A percentile compares a stretch with the other conserved stretches of the same genome.
Conservation (phyloP, 495 filamentous ascomycete genomes). For the Penicillium tannophilum region DNA sequence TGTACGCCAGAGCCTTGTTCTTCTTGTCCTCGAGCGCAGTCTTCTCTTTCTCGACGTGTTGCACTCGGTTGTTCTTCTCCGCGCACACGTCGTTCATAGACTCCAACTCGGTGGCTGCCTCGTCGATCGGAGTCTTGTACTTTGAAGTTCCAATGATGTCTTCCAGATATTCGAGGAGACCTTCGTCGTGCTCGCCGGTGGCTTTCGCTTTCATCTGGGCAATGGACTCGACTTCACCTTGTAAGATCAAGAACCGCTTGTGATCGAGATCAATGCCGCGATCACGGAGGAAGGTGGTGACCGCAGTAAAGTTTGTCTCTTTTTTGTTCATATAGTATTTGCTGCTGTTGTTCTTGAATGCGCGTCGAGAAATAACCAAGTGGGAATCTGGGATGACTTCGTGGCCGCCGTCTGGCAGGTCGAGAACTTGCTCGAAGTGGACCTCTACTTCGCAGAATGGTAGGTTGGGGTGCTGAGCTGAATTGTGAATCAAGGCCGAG, state of each 20-base stretch:
- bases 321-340: constrained; percentile 94
- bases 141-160: constrained; percentile 98
- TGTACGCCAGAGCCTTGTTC: constrained; percentile 84
- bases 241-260: constrained; percentile 95
- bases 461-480: constrained; percentile 78
- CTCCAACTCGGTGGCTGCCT: constrained; percentile 85
- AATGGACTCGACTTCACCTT: constrained; percentile 97
- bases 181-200: constrained; percentile 90
- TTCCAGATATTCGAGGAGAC: constrained; percentile 93
- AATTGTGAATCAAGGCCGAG: constrained; percentile 96
- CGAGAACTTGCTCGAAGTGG: constrained; percentile 92
- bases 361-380: constrained; percentile 84
- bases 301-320: constrained; percentile 85
- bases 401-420: constrained; percentile 72
- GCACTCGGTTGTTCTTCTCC: constrained; percentile 91
- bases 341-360: constrained; percentile 97
- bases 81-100: constrained; percentile 90
- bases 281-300: constrained; percentile 85
- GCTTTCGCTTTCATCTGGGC: constrained; percentile 99
- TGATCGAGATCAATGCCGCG: constrained; percentile 94
- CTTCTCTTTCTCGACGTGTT: constrained; percentile 98
- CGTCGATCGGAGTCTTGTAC: constrained; percentile 96
- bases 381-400: constrained; percentile 79
- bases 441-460: constrained; percentile 94
- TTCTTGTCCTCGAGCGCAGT: constrained; percentile 92